A percentile compares a stretch with the other conserved stretches of the same genome.
Conservation (phyloP, 352 stramenopile genomes). For the Globisporangium paddicum region DNA sequence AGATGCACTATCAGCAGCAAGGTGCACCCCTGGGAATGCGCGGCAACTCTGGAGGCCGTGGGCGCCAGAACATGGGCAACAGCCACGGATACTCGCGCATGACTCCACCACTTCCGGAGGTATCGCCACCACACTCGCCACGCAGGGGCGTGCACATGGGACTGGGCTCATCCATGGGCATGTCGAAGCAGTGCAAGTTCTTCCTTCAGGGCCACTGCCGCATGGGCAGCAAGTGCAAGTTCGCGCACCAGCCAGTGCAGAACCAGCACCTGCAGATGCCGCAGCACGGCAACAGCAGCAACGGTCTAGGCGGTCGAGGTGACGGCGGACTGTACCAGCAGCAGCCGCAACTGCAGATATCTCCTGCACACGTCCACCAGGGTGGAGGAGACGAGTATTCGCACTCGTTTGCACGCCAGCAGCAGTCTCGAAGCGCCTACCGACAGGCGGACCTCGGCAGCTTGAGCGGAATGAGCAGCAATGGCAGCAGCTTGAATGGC, state of each 20-base stretch:
- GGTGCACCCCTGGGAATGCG: conserved; percentile 24
- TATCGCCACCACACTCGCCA: conserved; percentile 58
- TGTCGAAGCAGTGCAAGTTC: conserved; percentile 80
- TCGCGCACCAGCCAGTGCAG: conserved; percentile 53
- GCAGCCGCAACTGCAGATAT: conserved; percentile 11
- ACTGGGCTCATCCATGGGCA: conserved; percentile 30
- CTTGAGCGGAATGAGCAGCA: conserved; percentile 1
- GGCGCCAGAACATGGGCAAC: conserved; percentile 21
- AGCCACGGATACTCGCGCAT: conserved; percentile 38
- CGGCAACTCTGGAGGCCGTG: conserved; percentile 16
- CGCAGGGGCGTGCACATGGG: conserved; percentile 25
- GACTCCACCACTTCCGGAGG: conserved; percentile 48
- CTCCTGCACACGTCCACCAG: conserved; percentile 11
- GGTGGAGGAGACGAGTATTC: not conserved
- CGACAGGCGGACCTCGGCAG: conserved; percentile 5
- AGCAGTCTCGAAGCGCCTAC: not conserved
- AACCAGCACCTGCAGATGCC: conserved; percentile 23
- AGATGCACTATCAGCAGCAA: conserved; percentile 34
- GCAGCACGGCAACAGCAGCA: conserved; percentile 5
- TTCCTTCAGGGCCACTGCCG: conserved; percentile 81
- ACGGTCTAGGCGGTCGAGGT: not conserved
- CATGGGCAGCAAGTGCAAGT: conserved; percentile 86
- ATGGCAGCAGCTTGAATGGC: conserved; percentile 3
- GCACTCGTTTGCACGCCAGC: conserved; percentile 13
- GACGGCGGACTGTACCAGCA: conserved; percentile 2